Conservation (phyloP, 2,329 filamentous ascomycete genomes). For the Gnomoniopsis smithogilvyi region DNA sequence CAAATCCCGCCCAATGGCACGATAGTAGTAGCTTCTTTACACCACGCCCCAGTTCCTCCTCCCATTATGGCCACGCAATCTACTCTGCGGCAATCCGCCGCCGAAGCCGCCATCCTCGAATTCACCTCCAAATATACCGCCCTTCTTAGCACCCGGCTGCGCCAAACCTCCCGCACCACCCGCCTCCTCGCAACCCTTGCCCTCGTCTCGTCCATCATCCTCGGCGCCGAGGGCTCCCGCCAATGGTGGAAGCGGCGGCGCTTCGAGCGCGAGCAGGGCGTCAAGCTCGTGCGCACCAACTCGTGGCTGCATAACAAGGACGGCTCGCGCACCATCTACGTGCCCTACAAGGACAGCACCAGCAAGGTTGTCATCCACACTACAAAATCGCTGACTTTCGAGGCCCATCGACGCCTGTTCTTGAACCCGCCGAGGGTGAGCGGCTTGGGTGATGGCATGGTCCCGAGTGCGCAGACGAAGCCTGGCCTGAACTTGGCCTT, state of each 20-base stretch:
- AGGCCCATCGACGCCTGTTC: constrained; percentile 91
- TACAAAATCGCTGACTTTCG: constrained; percentile 91
- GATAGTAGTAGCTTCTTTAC: constrained; percentile 2
- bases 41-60: neutral
- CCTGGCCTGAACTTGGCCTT: constrained; percentile 94
- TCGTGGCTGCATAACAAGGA: constrained; percentile 93
- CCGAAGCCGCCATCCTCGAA: constrained; percentile 64
- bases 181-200: constrained; percentile 74
- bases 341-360: constrained; percentile 83
- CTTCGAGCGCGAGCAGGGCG: constrained; percentile 78
- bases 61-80: constrained; percentile 79
- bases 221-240: constrained; percentile 73
- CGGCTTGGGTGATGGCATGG: constrained; percentile 68
- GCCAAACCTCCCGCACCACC: constrained; percentile 65
- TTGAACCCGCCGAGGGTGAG: constrained; percentile 85
- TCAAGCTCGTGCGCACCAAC: constrained; percentile 80
- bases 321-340: constrained; percentile 90
- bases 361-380: constrained; percentile 88
- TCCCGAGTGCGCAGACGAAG: constrained; percentile 87
- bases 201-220: constrained; percentile 74
- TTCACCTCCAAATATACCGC: constrained; percentile 60
- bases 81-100: constrained; percentile 65
- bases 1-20: neutral
- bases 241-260: constrained; percentile 71
- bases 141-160: constrained; percentile 52